These are phyloP conservation scores for Mimosa pudica DNA, from an alignment of 306 rosid species.

Conservation along the genomic window DNA sequence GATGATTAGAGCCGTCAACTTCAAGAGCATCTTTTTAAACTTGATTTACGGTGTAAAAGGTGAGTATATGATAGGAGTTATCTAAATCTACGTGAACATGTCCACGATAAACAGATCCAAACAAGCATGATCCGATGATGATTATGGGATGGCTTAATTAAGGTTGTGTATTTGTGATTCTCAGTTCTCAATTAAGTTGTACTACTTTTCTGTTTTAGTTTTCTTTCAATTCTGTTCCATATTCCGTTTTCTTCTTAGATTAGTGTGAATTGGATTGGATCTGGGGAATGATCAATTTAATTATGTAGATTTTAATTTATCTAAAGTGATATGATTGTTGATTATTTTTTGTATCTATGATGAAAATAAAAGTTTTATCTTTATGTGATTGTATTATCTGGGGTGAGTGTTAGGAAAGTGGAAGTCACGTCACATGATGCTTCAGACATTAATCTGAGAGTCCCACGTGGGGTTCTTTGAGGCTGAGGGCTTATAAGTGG, in stretches of 20 bases:
- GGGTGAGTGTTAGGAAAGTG: constrained; percentile 8
- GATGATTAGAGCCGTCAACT: no score
- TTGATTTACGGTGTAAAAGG: no score
- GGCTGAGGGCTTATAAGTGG: constrained; percentile 40
- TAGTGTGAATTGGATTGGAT: constrained; percentile 58
- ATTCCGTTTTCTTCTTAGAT: constrained; percentile 45
- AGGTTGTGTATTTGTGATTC: constrained; percentile 9
- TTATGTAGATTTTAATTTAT: constrained; percentile 74
- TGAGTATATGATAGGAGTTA: no score
- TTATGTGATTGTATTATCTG: not conserved
- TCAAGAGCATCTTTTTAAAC: no score
- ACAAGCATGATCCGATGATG: no score
- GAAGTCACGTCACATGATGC: constrained; percentile 42
- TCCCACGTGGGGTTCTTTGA: constrained; percentile 49
- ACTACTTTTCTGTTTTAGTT: constrained; percentile 13
- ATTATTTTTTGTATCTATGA: not conserved
- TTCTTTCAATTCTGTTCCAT: constrained; percentile 11
- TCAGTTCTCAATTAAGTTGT: constrained; percentile 49
- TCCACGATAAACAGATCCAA: no score
- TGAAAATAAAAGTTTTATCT: not conserved
- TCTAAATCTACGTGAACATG: no score
- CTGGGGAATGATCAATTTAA: constrained; percentile 56
- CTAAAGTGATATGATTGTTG: constrained; percentile 45
- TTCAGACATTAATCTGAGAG: constrained; percentile 46
- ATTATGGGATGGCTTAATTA: not conserved